Evolutionary conservation across 2,329 filamentous ascomycete genomes (phyloP), one percentile per base, ranked within the genome.

Genomic region (Juglanconis sp.): DNA sequence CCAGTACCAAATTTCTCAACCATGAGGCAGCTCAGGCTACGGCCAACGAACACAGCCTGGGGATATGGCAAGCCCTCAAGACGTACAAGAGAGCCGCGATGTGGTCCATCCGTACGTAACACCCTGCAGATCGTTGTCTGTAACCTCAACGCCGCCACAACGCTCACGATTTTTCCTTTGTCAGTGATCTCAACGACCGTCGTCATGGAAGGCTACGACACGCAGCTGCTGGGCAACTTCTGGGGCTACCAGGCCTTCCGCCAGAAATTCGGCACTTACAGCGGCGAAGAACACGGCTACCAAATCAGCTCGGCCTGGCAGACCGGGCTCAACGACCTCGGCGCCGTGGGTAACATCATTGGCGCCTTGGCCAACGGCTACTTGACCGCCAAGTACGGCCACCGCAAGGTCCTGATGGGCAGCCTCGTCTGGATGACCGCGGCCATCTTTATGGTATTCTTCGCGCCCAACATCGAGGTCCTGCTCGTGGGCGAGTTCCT

Each of bases 301-400:
- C 75, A 82, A 65, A 75, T 85, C 64, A 75, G 76, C 3, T 75
- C 79, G 2, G 66, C 74, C 4, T 85, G 82, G 82, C 82, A 85
- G 68, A 75, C 80, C 24, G 77, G 73, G 2, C 72, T 85, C 50
- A 74, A 74, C 65, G 70, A 68, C 53, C 68, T 73, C 47, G 70
- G 68, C 35, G 70, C 70, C 6, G 57, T 76, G n/a, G 68, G 66
- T 34, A 65, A 65, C 36, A 75, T 78, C 55, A 67, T 77, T 48
- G 76, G 76, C 13, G 73, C 73, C 35, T 56, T 77, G 53, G 40
- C 77, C 5, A 78, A 79, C 66, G 78, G 78, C 17, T 78, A 70
- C 64, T 67, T 77, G 8, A 76, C 76, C 0, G 69, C 71, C 32
- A 70, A 66, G 53, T 78, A 70, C 62, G 81, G 81, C 1, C 77